Base-by-base conservation (phyloP, 345 rosid species). In the Acer negundo region DNA sequence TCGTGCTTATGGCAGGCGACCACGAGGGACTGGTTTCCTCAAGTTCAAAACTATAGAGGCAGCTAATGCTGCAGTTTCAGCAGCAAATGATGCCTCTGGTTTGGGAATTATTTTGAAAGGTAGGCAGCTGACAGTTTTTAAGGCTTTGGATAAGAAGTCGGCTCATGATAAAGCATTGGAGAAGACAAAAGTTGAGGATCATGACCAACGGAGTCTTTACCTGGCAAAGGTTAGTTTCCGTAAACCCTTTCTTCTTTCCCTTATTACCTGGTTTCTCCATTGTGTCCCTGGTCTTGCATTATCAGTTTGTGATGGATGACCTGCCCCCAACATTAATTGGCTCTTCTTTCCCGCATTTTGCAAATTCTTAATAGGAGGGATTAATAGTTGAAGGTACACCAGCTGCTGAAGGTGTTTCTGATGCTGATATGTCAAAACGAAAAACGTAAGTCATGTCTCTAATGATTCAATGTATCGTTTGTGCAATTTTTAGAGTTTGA, bases 11-110 rank as follows among this genome's bases (percentile, higher is more conserved):
- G 85, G 81, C 93, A 95, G 98, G 84, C 86, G 98, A 77, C 97
- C 99, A 1, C 87, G 79, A 78, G 99, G 99, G 64, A 91, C 97
- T 19, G 99, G 94, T 67, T 93, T 95, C 79, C 94, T 95, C 85
- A 92, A 88, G 84, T 95, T 95, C 79, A 90, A 90, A 84, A 82
- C 89, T 71, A 53, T 61, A 76, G 99, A 94, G 66, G 93, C 93
- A 53, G 92, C 89, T 56, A 59, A 44, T 79, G 94, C 93, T 72
- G 98, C 97, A 44, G 85, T 90, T 74, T 82, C 94, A 71, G 98
- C 97, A 65, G 93, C 97, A 38, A 85, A 75, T 74, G 69, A 70
- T 76, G 81, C 86, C 70, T 87, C 94, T 80, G 95, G 92, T 74
- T 71, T 86, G 69, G 95, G 99, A 55, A 83, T 95, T 85, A 87